Evolutionary conservation across 352 stramenopile genomes (phyloP), one percentile per base, ranked within the genome.

Genomic region (Thalassiosira exigua): DNA sequence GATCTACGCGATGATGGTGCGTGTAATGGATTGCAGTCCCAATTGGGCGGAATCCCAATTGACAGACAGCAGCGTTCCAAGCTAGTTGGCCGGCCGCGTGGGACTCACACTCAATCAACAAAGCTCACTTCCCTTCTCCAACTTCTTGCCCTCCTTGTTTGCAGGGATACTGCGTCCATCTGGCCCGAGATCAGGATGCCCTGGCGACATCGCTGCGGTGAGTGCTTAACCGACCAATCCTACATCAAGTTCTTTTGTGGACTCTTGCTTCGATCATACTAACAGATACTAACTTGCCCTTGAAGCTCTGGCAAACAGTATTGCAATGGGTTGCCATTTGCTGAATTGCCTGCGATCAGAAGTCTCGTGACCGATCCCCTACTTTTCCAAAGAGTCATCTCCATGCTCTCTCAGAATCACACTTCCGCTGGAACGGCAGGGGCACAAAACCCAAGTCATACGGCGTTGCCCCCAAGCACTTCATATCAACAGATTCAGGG

Each of bases 301-400:
- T 44, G 36, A 7, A 44, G 36, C 36, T 44, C 36, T 56, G 51
- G 58, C 39, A 56, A 56, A 36, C 19, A 36, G 1, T 68, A 36
- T 52, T 14, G 7, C 14, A 14, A 44, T 14, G 60, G 44, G 56
- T 57, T 60, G 4, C 29, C 30, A 60, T 69, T 69, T 69, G 27
- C 54, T 53, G 58, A 78, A 71, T 65, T 68, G 24, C 69, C 30
- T 53, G 69, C 60, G 36, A 72, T 72, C 3, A 51, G 52, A 56
- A 21, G 56, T 21, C 19, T 79, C 5, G 36, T 79, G 41, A 61
- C 69, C n/a, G 53, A 79, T 60, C 60, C 50, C 32, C 17, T 22
- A 32, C 41, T 79, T 12, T 67, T 72, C 56, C 69, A 62, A 44
- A 56, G 32, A 19, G 17, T 72, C 24, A 14, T 79, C 21, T 79